Base-by-base conservation (phyloP, 805 yeast genomes). In the Nakazawaea ishiwadae region DNA sequence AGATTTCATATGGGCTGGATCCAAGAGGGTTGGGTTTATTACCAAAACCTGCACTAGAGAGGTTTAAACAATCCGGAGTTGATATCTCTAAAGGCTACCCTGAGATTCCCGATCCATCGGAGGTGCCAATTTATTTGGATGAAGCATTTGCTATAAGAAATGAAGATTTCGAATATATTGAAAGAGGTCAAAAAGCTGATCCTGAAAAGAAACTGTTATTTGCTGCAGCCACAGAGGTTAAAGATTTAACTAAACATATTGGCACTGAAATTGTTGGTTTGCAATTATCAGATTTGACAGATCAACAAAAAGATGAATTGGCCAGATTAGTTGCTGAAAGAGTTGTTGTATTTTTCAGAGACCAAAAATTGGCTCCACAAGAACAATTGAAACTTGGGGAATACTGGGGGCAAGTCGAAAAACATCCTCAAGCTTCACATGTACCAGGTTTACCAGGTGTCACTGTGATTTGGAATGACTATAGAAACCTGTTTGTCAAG, bases 281-380 rank as follows among this genome's bases (percentile, higher is more conserved):
- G 18, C 69, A 70, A 48, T 51, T 71, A 31, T 50, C 57, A 3
- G 68, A 67, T 24, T 53, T 72, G 43, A 63, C 55, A 30, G 68
- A 70, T 42, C 45, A 60, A 49, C 77, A 72, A 51, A 60, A 54
- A 40, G 75, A 72, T 51, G 75, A 72, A 53, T 59, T 72, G 44
- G 77, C 76, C 5, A 54, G 70, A 11, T 52, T 72, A 35, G 56
- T 70, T 28, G 71, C 76, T 18, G 74, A 69, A 53, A 62, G 78
- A 49, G 67, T 65, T n/a, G 77, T 71, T 31, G 75, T 71, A n/a
- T 62, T 71, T 46, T 62, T 71, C 56, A 52, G 71, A 36, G 65
- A 65, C 44, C 75, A 69, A 51, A 64, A 68, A 37, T 50, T 68
- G 40, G 45, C 59, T 37, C 63, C 68, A 27, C 60, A 62, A 51